Conservation (phyloP, 331 rosid genomes). For the Acacia concinna region DNA sequence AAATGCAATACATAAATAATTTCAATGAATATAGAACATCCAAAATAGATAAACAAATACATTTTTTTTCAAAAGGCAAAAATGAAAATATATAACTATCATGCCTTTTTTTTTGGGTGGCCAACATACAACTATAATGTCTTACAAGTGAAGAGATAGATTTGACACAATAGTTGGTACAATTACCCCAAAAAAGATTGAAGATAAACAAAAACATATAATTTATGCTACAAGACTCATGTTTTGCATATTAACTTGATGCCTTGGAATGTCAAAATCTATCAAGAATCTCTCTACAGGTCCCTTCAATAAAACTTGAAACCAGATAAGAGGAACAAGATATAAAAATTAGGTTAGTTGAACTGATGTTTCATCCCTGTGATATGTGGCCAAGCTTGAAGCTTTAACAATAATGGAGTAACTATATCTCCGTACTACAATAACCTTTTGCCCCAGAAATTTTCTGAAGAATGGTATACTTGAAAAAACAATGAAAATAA, state of each 20-base stretch:
- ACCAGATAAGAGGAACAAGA: slow-evolving; percentile 37
- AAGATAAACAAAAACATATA: background rate
- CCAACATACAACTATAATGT: too few species aligned
- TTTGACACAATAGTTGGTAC: too few species aligned
- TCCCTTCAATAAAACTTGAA: slow-evolving; percentile 28
- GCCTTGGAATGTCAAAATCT: background rate
- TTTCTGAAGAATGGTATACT: background rate
- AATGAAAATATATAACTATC: too few species aligned
- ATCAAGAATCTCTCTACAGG: slow-evolving; percentile 10
- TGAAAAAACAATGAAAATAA: slow-evolving; percentile 30
- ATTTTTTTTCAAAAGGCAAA: too few species aligned
- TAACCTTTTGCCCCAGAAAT: slow-evolving; percentile 25
- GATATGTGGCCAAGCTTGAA: slow-evolving; percentile 42
- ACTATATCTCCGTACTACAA: slow-evolving; percentile 22
- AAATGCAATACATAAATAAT: background rate
- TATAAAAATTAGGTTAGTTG: slow-evolving; percentile 6
- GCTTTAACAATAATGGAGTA: slow-evolving; percentile 42
- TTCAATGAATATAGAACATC: background rate
- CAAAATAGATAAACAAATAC: background rate
- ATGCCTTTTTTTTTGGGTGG: too few species aligned
- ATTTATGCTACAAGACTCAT: background rate
- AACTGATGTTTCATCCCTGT: slow-evolving; percentile 23
- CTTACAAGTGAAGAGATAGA: too few species aligned
- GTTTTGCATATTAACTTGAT: background rate
- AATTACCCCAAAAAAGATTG: too few species aligned